Evolutionary conservation across 2,329 filamentous ascomycete genomes (phyloP).

Genomic region (Thelonectria discophora): DNA sequence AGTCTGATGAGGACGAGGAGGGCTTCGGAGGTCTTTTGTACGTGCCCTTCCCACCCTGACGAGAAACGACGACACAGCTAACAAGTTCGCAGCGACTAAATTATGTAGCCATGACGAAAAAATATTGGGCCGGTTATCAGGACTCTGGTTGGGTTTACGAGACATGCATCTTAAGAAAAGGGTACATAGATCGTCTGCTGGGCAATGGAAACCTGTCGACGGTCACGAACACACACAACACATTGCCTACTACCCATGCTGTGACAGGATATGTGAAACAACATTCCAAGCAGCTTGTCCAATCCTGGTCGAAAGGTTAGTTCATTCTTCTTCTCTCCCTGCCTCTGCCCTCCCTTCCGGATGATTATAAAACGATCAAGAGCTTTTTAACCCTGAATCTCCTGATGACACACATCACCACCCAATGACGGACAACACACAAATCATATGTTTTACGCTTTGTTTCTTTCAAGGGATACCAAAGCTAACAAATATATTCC

Average conservation of each 20-base stretch:
- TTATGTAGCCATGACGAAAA: constrained; percentile 46
- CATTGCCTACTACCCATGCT: constrained; percentile 29
- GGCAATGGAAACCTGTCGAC: constrained; percentile 51
- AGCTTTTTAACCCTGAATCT: constrained; percentile 75
- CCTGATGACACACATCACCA: constrained; percentile 68
- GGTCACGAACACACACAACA: constrained; percentile 41
- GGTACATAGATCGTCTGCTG: constrained; percentile 60
- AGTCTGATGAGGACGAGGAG: constrained; percentile 71
- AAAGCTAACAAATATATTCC: constrained; percentile 48
- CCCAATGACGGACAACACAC: constrained; percentile 60
- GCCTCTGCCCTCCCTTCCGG: constrained; percentile 41
- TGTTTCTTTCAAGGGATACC: constrained; percentile 45
- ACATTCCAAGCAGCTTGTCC: constrained; percentile 20
- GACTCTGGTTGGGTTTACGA: constrained; percentile 57
- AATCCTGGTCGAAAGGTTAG: constrained; percentile 55
- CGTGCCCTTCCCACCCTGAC: constrained; percentile 38
- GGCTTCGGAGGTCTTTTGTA: constrained; percentile 86
- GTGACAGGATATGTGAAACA: constrained; percentile 38
- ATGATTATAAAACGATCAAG: constrained; percentile 68
- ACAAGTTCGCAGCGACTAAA: constrained; percentile 62
- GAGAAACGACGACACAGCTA: constrained; percentile 44
- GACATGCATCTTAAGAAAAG: constrained; percentile 50
- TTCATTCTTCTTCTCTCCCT: constrained; percentile 35
- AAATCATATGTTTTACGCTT: constrained; percentile 33
- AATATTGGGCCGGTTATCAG: constrained; percentile 53